Base-by-base conservation (phyloP, 2,329 filamentous ascomycete genomes). In the Penicillium frequentans region DNA sequence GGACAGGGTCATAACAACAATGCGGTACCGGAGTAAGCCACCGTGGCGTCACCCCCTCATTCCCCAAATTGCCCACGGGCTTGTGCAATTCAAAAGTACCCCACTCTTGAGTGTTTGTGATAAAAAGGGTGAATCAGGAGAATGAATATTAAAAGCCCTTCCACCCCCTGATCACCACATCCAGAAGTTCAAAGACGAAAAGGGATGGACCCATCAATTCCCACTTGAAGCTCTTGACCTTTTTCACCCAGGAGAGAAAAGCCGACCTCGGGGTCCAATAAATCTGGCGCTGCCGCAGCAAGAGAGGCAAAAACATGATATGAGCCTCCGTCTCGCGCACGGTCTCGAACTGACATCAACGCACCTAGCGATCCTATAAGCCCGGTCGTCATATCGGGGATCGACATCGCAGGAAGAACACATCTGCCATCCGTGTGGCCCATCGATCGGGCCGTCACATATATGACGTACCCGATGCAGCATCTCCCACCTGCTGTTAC, bases 401-500 rank as follows among this genome's bases (percentile, higher is more conserved):
- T 59, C 1, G 62, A 63, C n/a, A 67, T 33, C 4, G 58, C 58
- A 1, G 62, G 65, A 3, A 68, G 56, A 31, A 66, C 52, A 50
- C 63, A 3, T 8, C 47, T 60, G 0, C 56, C 62, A 7, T 62
- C 58, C 2, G 33, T 48, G 35, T 53, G 55, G 5, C 69, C 70
- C n/a, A 76, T 64, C 3, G 73, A 66, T 27, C 65, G 66, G 3
- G 73, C 77, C 16, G 68, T 75, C 7, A 73, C 64, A 37, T 72
- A 73, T 2, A 73, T 2, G 73, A 76, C 14, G 69, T 69, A 1
- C 75, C 75, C 2, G 71, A 69, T 21, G 73, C 76, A 7, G 62
- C 77, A 72, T 81, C 77, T 44, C 76, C 78, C 51, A 83, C 79
- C 63, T 83, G 79, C 68, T 82, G 79, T 79, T 80, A 83, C 5